Conservation (phyloP, 1,284 basidiomycete species). For the Rhodotorula sp. region DNA sequence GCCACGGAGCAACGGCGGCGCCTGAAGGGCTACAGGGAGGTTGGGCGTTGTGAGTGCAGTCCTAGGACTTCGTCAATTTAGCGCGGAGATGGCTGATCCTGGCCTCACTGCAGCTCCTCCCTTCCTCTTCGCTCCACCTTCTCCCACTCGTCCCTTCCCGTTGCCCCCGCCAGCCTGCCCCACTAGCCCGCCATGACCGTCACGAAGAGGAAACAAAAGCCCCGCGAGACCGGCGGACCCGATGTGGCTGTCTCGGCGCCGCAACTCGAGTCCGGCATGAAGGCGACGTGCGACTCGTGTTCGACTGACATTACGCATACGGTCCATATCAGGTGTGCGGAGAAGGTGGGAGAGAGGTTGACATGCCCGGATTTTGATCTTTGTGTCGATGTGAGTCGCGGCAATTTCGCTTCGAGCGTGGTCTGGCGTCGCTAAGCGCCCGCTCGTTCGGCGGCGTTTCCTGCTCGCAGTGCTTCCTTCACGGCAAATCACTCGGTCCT, state of each 20-base stretch:
- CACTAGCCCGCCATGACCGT: slow-evolving; percentile 24
- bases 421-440: no score
- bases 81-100: no score
- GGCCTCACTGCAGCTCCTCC: neutral
- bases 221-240: slow-evolving; percentile 22
- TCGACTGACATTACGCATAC: slow-evolving; percentile 46
- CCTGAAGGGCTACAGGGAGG: no score
- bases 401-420: neutral
- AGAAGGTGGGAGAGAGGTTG: slow-evolving; percentile 25
- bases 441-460: neutral
- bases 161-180: no score
- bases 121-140: neutral
- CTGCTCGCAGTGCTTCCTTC: slow-evolving; percentile 69
- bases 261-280: slow-evolving; percentile 32
- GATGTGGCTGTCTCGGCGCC: slow-evolving; percentile 12
- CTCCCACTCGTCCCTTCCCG: neutral
- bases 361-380: slow-evolving; percentile 49
- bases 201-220: slow-evolving; percentile 37
- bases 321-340: slow-evolving; percentile 46
- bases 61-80: no score
- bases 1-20: neutral
- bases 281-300: slow-evolving; percentile 45
- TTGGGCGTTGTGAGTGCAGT: no score
- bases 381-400: slow-evolving; percentile 44
- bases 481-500: slow-evolving; percentile 80